Conservation (phyloP, 768 basidiomycete genomes). For the Sarcodon aspratus region DNA sequence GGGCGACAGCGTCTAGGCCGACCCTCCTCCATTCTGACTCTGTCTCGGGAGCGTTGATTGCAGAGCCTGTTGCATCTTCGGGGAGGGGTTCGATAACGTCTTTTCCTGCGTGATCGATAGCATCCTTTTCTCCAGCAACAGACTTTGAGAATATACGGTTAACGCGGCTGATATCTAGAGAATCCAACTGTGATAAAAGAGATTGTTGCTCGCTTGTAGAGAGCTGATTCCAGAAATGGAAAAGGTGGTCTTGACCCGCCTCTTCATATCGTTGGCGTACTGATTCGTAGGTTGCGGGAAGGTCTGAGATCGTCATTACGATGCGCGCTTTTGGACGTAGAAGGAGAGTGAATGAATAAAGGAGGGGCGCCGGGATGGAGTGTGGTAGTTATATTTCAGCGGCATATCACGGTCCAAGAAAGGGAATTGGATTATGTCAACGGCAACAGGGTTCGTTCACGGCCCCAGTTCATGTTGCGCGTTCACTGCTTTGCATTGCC, state of each 20-base stretch:
- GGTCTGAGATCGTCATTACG: too few species aligned
- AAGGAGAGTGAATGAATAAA: too few species aligned
- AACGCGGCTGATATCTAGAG: slow-evolving; percentile 82
- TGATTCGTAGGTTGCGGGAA: slow-evolving; percentile 28
- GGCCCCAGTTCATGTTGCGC: too few species aligned
- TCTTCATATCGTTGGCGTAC: slow-evolving; percentile 56
- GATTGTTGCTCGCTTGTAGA: slow-evolving; percentile 46
- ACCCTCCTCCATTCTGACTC: slow-evolving; percentile 63
- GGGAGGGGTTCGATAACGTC: slow-evolving; percentile 77
- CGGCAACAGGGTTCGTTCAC: too few species aligned
- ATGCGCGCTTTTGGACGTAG: too few species aligned
- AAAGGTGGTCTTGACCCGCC: slow-evolving; percentile 82
- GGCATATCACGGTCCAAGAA: too few species aligned
- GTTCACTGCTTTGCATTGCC: too few species aligned
- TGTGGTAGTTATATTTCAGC: too few species aligned
- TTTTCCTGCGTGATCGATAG: slow-evolving; percentile 24
- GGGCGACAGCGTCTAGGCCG: slow-evolving; percentile 73
- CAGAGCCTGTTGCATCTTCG: slow-evolving; percentile 57
- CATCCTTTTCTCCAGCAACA: slow-evolving; percentile 48
- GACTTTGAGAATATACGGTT: slow-evolving; percentile 82
- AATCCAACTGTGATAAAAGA: slow-evolving; percentile 61
- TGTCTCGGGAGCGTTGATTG: slow-evolving; percentile 38
- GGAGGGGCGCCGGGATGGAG: too few species aligned
- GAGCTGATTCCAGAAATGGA: slow-evolving; percentile 78
- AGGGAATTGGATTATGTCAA: too few species aligned